Evolutionary conservation across 2,329 filamentous ascomycete species (phyloP), one percentile per base, ranked within the genome.

Genomic region (Alternaria triticimaculans): DNA sequence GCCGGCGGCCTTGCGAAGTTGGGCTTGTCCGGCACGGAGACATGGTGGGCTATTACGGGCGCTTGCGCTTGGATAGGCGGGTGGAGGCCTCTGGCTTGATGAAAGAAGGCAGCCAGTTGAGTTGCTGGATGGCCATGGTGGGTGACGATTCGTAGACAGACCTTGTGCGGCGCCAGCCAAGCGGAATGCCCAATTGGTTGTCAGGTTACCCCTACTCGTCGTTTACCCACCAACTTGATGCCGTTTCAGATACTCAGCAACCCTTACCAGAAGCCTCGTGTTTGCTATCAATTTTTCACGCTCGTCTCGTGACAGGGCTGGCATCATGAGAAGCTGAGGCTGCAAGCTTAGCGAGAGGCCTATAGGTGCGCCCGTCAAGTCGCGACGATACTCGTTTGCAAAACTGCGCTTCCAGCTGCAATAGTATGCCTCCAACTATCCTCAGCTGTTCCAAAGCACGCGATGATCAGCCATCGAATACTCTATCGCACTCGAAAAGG

Each of bases 21-120:
- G 70, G 65, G 72, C 71, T 71, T 65, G 67, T 54, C 71, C 68
- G 69, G 67, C 68, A 72, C 71, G 69, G 67, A 69, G 67, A 63
- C 70, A 72, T 74, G 69, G 67, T 74, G 69, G 71, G 68, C 62
- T 63, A 71, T 46, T 67, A 66, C 75, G 75, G 72, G 78, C 78
- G 78, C 77, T 78, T 78, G 77, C 76, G 74, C 75, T 69, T 75
- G 71, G 69, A 65, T 65, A 64, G 72, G 68, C 72, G 73, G 74
- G 72, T 74, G 70, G 73, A 76, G 69, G 73, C 71, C 44, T 60
- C 30, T 59, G 60, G 55, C 48, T 76, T 55, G 71, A 71, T 67
- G 65, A 60, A 64, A 66, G 68, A 72, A 69, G 68, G 66, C 67
- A 65, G 67, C 71, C 72, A 74, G 71, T 78, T 70, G 71, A 73